These are phyloP conservation scores for Salix brachista DNA, from an alignment of 345 rosid genomes.

Conservation along the genomic window DNA sequence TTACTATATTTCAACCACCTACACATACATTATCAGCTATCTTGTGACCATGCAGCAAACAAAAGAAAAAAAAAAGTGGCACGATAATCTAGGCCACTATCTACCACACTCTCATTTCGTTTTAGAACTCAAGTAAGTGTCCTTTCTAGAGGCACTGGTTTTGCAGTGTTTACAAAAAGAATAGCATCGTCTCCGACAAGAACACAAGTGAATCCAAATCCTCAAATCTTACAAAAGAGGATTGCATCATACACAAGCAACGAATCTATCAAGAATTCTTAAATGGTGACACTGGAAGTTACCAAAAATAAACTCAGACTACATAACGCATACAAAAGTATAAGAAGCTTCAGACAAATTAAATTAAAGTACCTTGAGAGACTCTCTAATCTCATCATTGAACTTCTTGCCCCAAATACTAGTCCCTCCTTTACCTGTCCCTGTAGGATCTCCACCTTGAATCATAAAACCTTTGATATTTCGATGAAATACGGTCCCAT, in stretches of 20 bases:
- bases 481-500: conserved; percentile 83
- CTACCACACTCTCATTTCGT: neutral
- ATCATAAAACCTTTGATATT: conserved; percentile 98
- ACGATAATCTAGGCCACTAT: neutral
- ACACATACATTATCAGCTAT: neutral
- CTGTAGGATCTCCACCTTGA: conserved; percentile 97
- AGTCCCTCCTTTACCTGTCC: conserved; percentile 95
- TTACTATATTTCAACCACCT: neutral
- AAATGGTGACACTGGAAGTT: neutral
- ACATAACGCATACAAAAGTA: neutral
- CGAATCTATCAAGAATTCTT: neutral
- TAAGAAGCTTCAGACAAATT: neutral
- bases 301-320: neutral
- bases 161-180: neutral
- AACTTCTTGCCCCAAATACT: conserved; percentile 99
- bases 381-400: conserved; percentile 93
- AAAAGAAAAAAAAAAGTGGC: neutral
- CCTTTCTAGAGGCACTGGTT: neutral
- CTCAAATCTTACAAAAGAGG: neutral
- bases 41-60: neutral
- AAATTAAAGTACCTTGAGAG: conserved; percentile 65
- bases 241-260: neutral
- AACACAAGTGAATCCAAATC: neutral
- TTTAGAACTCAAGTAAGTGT: neutral
- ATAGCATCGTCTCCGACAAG: neutral